Percentiles rank a stretch among this genome's conserved stretches.
Evolutionary conservation across 164 flowering plant genomes (phyloP).

Genomic region (Piper longum): DNA sequence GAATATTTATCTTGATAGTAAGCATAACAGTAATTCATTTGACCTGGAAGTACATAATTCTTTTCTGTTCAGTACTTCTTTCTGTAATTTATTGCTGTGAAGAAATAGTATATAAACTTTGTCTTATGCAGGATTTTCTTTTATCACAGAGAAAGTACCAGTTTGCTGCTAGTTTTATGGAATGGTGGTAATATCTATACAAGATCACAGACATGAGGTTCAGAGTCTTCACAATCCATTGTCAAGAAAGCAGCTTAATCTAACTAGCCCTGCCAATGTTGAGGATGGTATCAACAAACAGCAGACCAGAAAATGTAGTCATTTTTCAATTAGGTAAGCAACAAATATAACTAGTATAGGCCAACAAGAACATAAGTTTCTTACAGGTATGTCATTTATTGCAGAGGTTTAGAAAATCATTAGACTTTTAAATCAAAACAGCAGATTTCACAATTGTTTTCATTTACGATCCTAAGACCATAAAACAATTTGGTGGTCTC

Average conservation of each 20-base stretch:
- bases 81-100: not conserved
- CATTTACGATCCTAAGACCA: no score
- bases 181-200: conserved; percentile 13
- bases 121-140: not conserved
- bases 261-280: conserved; percentile 30
- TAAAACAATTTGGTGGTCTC: no score
- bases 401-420: not conserved
- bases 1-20: no score
- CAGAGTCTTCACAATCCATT: conserved; percentile 9
- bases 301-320: conserved; percentile 22
- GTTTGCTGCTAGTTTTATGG: not conserved
- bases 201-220: not conserved
- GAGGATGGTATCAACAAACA: conserved; percentile 9
- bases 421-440: no score
- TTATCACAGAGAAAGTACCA: not conserved
- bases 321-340: conserved; percentile 52
- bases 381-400: not conserved
- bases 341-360: not conserved
- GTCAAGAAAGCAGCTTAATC: conserved; percentile 11
- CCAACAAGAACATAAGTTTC: no score
- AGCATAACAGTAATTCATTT: no score
- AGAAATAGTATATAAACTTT: no score
- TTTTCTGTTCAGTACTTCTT: not conserved
- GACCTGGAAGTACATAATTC: no score
- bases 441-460: no score